Evolutionary conservation across 73 alveolate species (phyloP).

Genomic region (Paramecium caudatum): DNA sequence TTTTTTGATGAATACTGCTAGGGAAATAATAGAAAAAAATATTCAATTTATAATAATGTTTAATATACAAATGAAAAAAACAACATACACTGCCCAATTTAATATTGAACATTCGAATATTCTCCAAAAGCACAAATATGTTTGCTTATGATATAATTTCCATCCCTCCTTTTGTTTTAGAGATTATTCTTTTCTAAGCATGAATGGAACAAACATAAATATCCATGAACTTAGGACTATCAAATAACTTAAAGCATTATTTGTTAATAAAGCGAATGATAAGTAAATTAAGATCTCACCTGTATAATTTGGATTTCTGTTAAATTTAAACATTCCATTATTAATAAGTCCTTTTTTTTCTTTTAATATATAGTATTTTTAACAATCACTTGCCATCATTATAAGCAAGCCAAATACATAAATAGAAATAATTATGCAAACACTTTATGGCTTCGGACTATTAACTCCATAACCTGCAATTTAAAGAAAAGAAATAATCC

Average conservation of each 20-base stretch:
- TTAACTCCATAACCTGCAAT: slow-evolving; percentile 77
- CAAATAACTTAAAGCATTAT: slow-evolving; percentile 82
- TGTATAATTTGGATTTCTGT: slow-evolving; percentile 95
- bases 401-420: slow-evolving; percentile 48
- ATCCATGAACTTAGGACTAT: slow-evolving; percentile 85
- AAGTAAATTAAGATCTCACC: slow-evolving; percentile 95
- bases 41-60: neutral
- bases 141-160: slow-evolving; percentile 81
- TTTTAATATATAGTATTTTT: slow-evolving; percentile 10
- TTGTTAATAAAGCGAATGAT: slow-evolving; percentile 86
- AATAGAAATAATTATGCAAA: slow-evolving; percentile 52
- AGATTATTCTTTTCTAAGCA: slow-evolving; percentile 88
- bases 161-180: slow-evolving; percentile 91
- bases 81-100: neutral
- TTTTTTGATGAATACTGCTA: too few species aligned
- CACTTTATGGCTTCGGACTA: slow-evolving; percentile 69
- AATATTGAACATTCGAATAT: neutral
- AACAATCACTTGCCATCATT: slow-evolving; percentile 14
- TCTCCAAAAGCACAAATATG: slow-evolving; percentile 28
- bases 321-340: slow-evolving; percentile 80
- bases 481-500: slow-evolving; percentile 78
- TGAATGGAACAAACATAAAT: slow-evolving; percentile 85
- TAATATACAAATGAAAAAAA: neutral
- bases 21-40: neutral
- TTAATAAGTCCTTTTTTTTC: neutral